A percentile compares a stretch with the other conserved stretches of the same genome.
These are phyloP conservation scores for Fusarium denticulatum DNA, from an alignment of 2,329 filamentous ascomycete genomes.

Conservation along the genomic window DNA sequence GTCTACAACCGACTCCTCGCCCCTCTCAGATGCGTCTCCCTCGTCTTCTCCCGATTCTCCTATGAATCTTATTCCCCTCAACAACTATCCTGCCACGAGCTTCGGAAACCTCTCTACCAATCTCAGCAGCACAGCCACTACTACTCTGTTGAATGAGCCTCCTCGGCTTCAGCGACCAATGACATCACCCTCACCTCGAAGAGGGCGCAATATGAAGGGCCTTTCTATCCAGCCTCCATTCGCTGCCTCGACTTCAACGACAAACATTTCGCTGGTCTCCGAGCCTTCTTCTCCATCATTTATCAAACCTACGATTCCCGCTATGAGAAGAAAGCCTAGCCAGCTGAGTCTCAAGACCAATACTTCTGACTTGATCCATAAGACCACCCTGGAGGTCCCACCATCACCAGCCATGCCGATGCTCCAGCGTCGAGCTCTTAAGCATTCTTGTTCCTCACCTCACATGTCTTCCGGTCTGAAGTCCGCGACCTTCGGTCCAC, in stretches of 20 bases:
- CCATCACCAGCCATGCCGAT: slow-evolving; percentile 67
- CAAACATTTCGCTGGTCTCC: slow-evolving; percentile 63
- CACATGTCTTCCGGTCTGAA: slow-evolving; percentile 70
- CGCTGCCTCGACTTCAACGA: slow-evolving; percentile 53
- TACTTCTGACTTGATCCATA: slow-evolving; percentile 64
- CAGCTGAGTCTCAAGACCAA: slow-evolving; percentile 81
- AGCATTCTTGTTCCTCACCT: slow-evolving; percentile 74
- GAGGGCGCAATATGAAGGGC: slow-evolving; percentile 85
- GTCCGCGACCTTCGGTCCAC: slow-evolving; percentile 68
- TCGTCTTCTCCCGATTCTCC: slow-evolving; percentile 94
- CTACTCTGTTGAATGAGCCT: slow-evolving; percentile 53
- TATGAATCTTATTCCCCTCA: slow-evolving; percentile 75
- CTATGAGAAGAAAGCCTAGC: slow-evolving; percentile 78
- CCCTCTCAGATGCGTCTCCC: slow-evolving; percentile 88
- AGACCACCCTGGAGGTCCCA: slow-evolving; percentile 63
- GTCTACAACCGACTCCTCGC: slow-evolving; percentile 91
- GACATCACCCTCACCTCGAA: slow-evolving; percentile 75
- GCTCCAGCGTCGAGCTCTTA: slow-evolving; percentile 69
- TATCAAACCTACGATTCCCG: slow-evolving; percentile 80
- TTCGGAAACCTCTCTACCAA: slow-evolving; percentile 56
- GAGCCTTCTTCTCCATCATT: slow-evolving; percentile 80
- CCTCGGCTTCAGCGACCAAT: slow-evolving; percentile 64
- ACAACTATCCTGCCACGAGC: slow-evolving; percentile 71
- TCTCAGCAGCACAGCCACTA: slow-evolving; percentile 5
- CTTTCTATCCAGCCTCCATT: slow-evolving; percentile 78